Conservation (phyloP, 331 rosid genomes). For the Saraca asoca region DNA sequence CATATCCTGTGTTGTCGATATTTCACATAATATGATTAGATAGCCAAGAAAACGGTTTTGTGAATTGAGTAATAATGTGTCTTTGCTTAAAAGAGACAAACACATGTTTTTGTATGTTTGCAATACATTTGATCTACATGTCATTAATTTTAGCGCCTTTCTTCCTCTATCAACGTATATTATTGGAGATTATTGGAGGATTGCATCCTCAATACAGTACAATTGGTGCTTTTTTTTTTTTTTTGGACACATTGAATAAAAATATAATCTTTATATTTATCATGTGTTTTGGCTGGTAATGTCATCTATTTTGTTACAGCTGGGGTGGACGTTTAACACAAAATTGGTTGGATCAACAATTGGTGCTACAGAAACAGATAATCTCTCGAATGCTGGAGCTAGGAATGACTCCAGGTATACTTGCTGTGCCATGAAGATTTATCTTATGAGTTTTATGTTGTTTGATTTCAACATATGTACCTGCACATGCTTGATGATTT, state of each 20-base stretch:
- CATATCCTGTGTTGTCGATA: background rate
- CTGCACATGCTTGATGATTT: constrained; percentile 10
- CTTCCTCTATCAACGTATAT: background rate
- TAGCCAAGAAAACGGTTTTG: constrained; percentile 7
- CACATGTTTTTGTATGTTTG: background rate
- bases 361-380: constrained; percentile 74
- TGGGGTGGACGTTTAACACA: constrained; percentile 97
- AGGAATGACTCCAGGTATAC: constrained; percentile 96
- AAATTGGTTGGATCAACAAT: constrained; percentile 88
- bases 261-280: constrained; percentile 14
- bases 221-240: background rate
- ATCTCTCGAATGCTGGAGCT: constrained; percentile 82
- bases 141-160: background rate
- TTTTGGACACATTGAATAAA: constrained; percentile 4
- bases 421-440: constrained; percentile 6
- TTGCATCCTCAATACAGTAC: background rate
- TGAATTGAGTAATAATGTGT: constrained; percentile 15
- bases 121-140: background rate
- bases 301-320: constrained; percentile 48
- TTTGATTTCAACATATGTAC: constrained; percentile 17
- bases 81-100: background rate
- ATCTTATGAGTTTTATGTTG: constrained; percentile 17
- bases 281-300: constrained; percentile 33
- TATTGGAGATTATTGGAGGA: background rate
- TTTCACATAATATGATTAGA: constrained; percentile 13